These are phyloP conservation scores for Syzygium grande DNA, from an alignment of 345 rosid genomes.

Conservation along the genomic window DNA sequence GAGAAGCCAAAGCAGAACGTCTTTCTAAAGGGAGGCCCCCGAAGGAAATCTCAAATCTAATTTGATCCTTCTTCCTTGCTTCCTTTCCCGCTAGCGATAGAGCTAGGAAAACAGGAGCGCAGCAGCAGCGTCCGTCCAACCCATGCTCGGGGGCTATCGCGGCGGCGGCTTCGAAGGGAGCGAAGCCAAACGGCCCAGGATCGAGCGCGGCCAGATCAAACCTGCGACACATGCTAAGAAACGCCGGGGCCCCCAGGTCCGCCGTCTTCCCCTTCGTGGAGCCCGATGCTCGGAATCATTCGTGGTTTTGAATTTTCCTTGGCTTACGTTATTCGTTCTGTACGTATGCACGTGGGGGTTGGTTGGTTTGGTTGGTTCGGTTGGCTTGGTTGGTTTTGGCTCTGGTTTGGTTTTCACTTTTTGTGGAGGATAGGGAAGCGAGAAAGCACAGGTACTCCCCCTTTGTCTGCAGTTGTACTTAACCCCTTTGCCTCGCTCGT, in stretches of 20 bases:
- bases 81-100: not conserved
- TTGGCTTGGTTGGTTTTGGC: not conserved
- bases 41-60: not conserved
- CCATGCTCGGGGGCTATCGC: not conserved
- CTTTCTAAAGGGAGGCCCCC: not conserved
- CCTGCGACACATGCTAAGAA: not conserved
- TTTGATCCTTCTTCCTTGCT: not conserved
- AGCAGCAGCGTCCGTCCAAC: not conserved
- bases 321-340: too few species aligned
- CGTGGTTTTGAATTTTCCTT: too few species aligned
- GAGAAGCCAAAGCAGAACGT: not conserved
- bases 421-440: not conserved
- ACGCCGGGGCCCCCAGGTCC: not conserved
- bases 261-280: not conserved
- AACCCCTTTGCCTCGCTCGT: not conserved
- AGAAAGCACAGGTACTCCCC: not conserved
- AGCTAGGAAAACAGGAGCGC: not conserved
- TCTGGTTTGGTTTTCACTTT: not conserved
- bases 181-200: not conserved
- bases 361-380: not conserved
- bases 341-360: not conserved
- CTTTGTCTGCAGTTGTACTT: not conserved
- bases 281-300: not conserved
- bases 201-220: not conserved
- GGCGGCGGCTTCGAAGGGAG: not conserved